These are phyloP conservation scores for Paspalum notatum DNA, from an alignment of 176 grass and related monocot species.

Conservation along the genomic window DNA sequence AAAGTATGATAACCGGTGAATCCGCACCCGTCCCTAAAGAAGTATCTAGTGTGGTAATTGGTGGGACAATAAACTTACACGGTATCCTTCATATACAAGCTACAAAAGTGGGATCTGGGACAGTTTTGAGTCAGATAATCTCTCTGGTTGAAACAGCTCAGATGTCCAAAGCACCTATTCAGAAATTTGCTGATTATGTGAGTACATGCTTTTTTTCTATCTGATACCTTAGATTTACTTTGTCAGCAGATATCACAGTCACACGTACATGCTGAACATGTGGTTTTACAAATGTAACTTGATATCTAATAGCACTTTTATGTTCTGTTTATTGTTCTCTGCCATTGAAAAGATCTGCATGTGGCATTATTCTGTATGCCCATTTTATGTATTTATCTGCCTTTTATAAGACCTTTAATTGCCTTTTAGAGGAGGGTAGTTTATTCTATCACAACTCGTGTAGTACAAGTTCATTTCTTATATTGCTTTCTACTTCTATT, in stretches of 20 bases:
- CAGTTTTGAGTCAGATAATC: constrained; percentile 97
- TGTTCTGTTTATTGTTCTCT: neutral
- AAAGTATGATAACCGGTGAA: constrained; percentile 99
- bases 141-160: constrained; percentile 98
- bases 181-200: constrained; percentile 98
- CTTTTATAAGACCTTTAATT: neutral
- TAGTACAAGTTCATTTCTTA: constrained; percentile 27
- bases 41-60: constrained; percentile 73
- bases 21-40: constrained; percentile 81
- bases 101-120: constrained; percentile 89
- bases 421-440: neutral
- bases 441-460: neutral
- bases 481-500: too few species aligned
- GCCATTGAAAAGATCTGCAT: neutral
- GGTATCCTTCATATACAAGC: constrained; percentile 90
- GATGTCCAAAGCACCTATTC: constrained; percentile 98
- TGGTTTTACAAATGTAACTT: too few species aligned
- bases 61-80: constrained; percentile 95
- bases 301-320: neutral
- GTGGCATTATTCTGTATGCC: neutral
- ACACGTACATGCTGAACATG: too few species aligned
- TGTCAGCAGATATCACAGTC: neutral
- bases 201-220: constrained; percentile 27
- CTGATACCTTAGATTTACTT: neutral
- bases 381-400: constrained; percentile 8